A percentile compares a stretch with the other conserved stretches of the same genome.
Evolutionary conservation across 306 rosid genomes (phyloP).

Genomic region (Corylus americana): DNA sequence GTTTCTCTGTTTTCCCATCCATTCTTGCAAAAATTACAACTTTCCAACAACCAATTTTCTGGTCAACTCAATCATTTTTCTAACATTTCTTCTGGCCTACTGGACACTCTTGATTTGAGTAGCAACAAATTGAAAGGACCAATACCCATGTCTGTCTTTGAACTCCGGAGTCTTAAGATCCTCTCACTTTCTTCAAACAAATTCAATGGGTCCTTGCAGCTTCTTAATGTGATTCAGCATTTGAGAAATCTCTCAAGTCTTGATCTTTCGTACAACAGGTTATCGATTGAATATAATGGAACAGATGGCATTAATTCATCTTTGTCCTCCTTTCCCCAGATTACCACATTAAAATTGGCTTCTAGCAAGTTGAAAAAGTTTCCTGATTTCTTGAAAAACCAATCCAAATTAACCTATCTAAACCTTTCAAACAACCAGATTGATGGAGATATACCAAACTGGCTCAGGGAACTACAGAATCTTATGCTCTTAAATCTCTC

Average conservation of each 20-base stretch:
- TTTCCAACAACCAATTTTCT: constrained; percentile 26
- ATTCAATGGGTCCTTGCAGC: constrained; percentile 23
- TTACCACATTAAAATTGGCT: constrained; percentile 30
- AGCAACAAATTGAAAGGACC: constrained; percentile 1
- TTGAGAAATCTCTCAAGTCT: constrained; percentile 26
- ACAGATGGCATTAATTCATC: not conserved
- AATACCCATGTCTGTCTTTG: not conserved
- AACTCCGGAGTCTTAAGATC: not conserved
- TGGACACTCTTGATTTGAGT: not conserved
- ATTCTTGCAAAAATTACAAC: constrained; percentile 3
- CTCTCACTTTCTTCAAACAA: constrained; percentile 20
- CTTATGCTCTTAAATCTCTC: not conserved
- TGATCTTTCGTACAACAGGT: constrained; percentile 44
- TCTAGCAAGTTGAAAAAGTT: constrained; percentile 28
- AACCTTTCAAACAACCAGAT: constrained; percentile 44
- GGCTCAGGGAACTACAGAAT: constrained; percentile 23
- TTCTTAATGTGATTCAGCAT: constrained; percentile 11
- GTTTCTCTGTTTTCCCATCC: constrained; percentile 22
- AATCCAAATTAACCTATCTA: rapidly evolving
- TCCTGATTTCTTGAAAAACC: constrained; percentile 37
- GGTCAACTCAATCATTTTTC: constrained; percentile 27
- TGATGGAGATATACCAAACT: constrained; percentile 29
- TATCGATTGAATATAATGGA: constrained; percentile 2
- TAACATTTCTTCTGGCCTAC: not conserved
- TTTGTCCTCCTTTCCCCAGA: not conserved